phyloP scores from a whole-genome alignment of 2,329 filamentous ascomycete species.

The Zarea fungicola region DNA sequence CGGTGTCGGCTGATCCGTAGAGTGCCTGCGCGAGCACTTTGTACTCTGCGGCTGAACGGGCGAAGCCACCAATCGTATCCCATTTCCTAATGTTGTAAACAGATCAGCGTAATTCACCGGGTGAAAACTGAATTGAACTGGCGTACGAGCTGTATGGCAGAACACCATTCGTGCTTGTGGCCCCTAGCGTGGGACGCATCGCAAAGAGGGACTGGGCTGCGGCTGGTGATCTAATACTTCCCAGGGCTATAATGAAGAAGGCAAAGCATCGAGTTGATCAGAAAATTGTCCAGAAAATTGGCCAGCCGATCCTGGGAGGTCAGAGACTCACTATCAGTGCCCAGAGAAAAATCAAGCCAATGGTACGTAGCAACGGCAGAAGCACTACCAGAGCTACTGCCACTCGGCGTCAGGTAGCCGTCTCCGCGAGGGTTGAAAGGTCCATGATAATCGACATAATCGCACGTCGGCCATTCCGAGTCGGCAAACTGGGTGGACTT shows the following conservation, averaged over 20 bases:
- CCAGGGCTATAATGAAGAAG: not conserved
- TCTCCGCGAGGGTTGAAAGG: conserved; percentile 43
- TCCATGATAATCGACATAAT: conserved; percentile 34
- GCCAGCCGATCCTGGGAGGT: not conserved
- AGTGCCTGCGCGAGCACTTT: not conserved
- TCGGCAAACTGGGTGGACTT: conserved; percentile 42
- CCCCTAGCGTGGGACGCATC: not conserved
- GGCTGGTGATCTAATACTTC: not conserved
- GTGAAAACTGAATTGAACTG: too few relatives aligned
- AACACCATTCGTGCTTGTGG: not conserved
- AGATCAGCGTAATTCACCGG: too few relatives aligned
- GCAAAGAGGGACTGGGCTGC: not conserved
- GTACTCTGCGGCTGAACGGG: not conserved
- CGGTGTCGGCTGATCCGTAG: not conserved
- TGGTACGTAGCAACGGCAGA: not conserved
- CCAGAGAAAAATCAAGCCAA: not conserved
- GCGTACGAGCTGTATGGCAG: not conserved
- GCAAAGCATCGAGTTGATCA: not conserved
- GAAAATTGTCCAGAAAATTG: not conserved
- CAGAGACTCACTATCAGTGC: not conserved
- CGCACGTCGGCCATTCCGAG: conserved; percentile 38
- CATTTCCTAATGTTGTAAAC: not conserved
- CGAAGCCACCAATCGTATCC: not conserved
- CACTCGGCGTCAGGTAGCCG: conserved; percentile 35
- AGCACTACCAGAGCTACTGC: not conserved